Conservation (phyloP, 495 filamentous ascomycete genomes). For the Cenococcum geophilum region DNA sequence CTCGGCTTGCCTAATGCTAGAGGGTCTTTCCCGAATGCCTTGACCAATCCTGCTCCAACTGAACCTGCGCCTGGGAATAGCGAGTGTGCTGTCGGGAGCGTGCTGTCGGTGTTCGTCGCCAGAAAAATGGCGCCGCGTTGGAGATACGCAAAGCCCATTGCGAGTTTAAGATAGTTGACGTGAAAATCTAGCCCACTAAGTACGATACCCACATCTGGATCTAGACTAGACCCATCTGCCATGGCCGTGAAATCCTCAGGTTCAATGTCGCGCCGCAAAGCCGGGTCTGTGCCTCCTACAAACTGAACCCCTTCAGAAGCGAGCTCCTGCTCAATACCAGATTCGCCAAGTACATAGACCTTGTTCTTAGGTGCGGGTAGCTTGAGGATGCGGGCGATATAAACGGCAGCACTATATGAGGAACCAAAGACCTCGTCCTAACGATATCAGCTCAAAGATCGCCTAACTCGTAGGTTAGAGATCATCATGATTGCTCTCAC, state of each 20-base stretch:
- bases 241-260: conserved; percentile 71
- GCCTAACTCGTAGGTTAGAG: not conserved
- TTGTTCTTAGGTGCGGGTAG: conserved; percentile 75
- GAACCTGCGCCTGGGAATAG: conserved; percentile 91
- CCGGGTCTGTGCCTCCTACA: conserved; percentile 83
- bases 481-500: conserved; percentile 13
- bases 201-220: conserved; percentile 83
- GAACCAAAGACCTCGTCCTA: conserved; percentile 94
- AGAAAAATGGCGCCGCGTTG: conserved; percentile 79
- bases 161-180: conserved; percentile 86
- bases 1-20: conserved; percentile 86
- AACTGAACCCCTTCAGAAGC: conserved; percentile 67
- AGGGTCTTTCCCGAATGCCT: conserved; percentile 63
- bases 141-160: conserved; percentile 79
- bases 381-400: conserved; percentile 86
- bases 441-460: not conserved
- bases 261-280: conserved; percentile 65
- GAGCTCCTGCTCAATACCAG: conserved; percentile 86
- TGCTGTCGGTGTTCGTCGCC: conserved; percentile 86
- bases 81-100: conserved; percentile 68
- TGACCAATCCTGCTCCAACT: conserved; percentile 69
- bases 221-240: conserved; percentile 67
- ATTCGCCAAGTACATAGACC: conserved; percentile 88
- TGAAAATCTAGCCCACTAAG: conserved; percentile 87
- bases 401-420: conserved; percentile 88